Evolutionary conservation across 345 rosid species (phyloP).

Genomic region (Murraya koenigii): DNA sequence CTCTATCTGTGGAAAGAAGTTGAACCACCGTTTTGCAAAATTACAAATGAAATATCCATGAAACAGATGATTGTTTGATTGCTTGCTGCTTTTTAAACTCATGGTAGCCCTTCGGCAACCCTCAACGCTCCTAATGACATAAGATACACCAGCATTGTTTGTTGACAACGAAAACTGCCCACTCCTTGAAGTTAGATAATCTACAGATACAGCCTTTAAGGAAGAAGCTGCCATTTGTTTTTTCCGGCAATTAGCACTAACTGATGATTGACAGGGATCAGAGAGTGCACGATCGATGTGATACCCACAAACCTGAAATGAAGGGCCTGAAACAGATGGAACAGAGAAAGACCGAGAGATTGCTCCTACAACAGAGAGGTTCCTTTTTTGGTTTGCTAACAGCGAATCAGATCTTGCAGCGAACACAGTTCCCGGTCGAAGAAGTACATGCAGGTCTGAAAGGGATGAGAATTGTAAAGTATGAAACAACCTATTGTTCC

Average conservation of each 20-base stretch:
- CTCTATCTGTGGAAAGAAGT: constrained; percentile 28
- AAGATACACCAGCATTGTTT: constrained; percentile 24
- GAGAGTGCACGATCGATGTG: constrained; percentile 65
- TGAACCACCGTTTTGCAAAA: constrained; percentile 51
- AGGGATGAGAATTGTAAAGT: constrained; percentile 35
- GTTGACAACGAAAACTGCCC: constrained; percentile 17
- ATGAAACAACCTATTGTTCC: constrained; percentile 56
- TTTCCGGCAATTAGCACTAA: constrained; percentile 24
- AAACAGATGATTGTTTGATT: constrained; percentile 34
- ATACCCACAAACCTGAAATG: constrained; percentile 85
- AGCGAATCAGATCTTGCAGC: constrained; percentile 57
- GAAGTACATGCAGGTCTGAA: constrained; percentile 42
- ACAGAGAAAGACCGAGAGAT: constrained; percentile 72
- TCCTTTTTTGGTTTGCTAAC: constrained; percentile 52
- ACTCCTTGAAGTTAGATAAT: constrained; percentile 36
- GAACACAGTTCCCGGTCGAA: constrained; percentile 43
- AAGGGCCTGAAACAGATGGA: constrained; percentile 89
- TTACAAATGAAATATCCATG: constrained; percentile 51
- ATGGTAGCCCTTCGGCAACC: constrained; percentile 53
- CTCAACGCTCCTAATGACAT: constrained; percentile 26
- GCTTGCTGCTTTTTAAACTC: constrained; percentile 53
- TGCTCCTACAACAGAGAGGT: constrained; percentile 76
- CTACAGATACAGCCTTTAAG: constrained; percentile 37
- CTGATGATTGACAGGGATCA: constrained; percentile 31
- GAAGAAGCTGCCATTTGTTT: constrained; percentile 56